A percentile compares a stretch with the other conserved stretches of the same genome.
These are phyloP conservation scores for Beauveria caledonica DNA, from an alignment of 2,329 filamentous ascomycete genomes.

Conservation along the genomic window DNA sequence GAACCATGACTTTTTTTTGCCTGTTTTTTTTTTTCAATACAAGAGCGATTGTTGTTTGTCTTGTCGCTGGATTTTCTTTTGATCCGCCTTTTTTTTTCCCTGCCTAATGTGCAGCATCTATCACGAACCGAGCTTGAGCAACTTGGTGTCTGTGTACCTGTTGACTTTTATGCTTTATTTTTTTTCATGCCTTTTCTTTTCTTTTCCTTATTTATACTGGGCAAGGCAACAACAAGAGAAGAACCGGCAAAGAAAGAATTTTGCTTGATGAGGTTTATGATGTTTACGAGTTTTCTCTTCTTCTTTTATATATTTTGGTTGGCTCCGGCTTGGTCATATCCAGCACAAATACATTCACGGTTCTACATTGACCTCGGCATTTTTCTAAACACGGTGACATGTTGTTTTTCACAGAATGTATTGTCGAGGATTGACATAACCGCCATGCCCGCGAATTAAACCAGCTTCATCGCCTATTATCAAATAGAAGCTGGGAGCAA, in stretches of 20 bases:
- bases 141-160: neutral
- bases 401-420: no score
- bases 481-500: neutral
- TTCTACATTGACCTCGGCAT: neutral
- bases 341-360: neutral
- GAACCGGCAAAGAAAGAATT: neutral
- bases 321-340: neutral
- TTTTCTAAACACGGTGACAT: no score
- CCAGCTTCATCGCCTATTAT: neutral
- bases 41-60: slow-evolving; percentile 7
- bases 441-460: neutral
- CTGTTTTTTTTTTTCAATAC: neutral
- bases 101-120: neutral
- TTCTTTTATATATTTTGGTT: neutral
- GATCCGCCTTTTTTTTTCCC: neutral
- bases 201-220: neutral
- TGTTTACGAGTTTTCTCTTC: neutral
- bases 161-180: neutral
- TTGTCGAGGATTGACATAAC: no score
- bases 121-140: neutral
- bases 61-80: slow-evolving; percentile 13
- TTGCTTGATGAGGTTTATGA: slow-evolving; percentile 12
- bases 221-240: slow-evolving; percentile 13
- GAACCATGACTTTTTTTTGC: neutral
- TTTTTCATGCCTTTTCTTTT: neutral